Evolutionary conservation across 2,329 filamentous ascomycete genomes (phyloP).

Genomic region (Didymella glomerata): DNA sequence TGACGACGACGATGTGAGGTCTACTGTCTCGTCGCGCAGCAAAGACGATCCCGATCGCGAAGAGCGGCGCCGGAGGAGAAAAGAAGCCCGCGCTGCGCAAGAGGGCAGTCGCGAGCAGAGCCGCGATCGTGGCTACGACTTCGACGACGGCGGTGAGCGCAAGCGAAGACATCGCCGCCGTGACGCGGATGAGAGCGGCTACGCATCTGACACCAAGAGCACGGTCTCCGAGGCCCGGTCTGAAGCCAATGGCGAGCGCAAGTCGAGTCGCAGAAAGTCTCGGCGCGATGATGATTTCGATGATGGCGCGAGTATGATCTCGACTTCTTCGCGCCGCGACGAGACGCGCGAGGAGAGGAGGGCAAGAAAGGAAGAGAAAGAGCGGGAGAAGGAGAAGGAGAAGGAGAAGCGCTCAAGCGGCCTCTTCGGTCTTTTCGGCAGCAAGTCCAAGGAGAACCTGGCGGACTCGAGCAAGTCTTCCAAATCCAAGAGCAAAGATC

Average conservation of each 20-base stretch:
- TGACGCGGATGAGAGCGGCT: constrained; percentile 46
- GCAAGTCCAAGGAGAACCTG: constrained; percentile 54
- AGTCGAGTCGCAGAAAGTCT: constrained; percentile 52
- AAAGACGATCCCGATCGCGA: constrained; percentile 43
- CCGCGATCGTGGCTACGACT: constrained; percentile 47
- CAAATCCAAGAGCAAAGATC: constrained; percentile 45
- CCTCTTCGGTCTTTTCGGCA: constrained; percentile 57
- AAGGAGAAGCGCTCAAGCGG: constrained; percentile 56
- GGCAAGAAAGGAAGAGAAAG: constrained; percentile 29
- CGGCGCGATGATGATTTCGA: constrained; percentile 54
- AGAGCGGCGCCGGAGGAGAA: constrained; percentile 39
- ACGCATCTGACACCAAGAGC: constrained; percentile 54
- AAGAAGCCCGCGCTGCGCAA: constrained; percentile 27
- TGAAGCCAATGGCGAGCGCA: constrained; percentile 49
- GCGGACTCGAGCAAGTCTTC: constrained; percentile 46
- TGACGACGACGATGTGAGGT: constrained; percentile 29
- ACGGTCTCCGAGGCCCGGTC: constrained; percentile 50
- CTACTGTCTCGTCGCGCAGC: constrained; percentile 36
- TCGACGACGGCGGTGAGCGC: constrained; percentile 42
- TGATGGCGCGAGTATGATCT: constrained; percentile 53
- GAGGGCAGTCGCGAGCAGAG: constrained; percentile 44
- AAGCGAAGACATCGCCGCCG: constrained; percentile 48
- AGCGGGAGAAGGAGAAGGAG: constrained; percentile 48
- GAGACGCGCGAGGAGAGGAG: constrained; percentile 43
- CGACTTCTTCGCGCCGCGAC: constrained; percentile 51